A percentile compares a stretch with the other conserved stretches of the same genome.
Conservation (phyloP, 257 asterid species). For the Ophiorrhiza pumila region DNA sequence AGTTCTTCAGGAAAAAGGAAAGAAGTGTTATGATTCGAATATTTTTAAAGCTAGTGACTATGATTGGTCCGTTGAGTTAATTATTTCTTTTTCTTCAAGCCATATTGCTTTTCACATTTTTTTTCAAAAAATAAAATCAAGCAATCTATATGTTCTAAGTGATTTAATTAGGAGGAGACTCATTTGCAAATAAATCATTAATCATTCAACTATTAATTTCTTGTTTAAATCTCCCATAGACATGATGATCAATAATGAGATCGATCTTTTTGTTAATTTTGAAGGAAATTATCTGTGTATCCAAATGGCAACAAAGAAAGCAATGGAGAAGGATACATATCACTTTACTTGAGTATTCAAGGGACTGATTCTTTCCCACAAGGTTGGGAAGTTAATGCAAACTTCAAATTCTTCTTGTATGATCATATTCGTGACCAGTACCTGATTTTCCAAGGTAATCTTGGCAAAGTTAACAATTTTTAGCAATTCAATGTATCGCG, state of each 20-base stretch:
- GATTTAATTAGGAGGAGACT: too few species aligned
- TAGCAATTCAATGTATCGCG: not conserved
- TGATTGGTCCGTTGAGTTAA: slow-evolving; percentile 10
- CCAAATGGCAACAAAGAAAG: too few species aligned
- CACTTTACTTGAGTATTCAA: too few species aligned
- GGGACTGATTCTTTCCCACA: too few species aligned
- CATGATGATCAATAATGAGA: slow-evolving; percentile 3
- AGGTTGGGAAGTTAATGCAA: too few species aligned
- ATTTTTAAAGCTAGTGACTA: slow-evolving; percentile 13
- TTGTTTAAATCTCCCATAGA: too few species aligned
- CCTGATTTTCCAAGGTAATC: slow-evolving; percentile 4
- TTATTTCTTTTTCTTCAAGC: not conserved
- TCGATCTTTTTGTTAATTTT: not conserved
- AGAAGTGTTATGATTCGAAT: not conserved
- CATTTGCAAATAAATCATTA: not conserved
- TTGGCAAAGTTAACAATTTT: not conserved
- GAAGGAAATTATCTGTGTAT: too few species aligned
- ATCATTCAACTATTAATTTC: too few species aligned
- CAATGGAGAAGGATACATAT: too few species aligned
- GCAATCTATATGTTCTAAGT: too few species aligned
- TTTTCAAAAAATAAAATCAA: not conserved
- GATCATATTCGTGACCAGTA: slow-evolving; percentile 13
- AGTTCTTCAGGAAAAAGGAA: not conserved
- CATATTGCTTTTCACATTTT: not conserved
- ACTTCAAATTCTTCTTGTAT: not conserved